A percentile compares a stretch with the other conserved stretches of the same genome.
Evolutionary conservation across 495 filamentous ascomycete species (phyloP).

Genomic region (Aspergillus leporis): DNA sequence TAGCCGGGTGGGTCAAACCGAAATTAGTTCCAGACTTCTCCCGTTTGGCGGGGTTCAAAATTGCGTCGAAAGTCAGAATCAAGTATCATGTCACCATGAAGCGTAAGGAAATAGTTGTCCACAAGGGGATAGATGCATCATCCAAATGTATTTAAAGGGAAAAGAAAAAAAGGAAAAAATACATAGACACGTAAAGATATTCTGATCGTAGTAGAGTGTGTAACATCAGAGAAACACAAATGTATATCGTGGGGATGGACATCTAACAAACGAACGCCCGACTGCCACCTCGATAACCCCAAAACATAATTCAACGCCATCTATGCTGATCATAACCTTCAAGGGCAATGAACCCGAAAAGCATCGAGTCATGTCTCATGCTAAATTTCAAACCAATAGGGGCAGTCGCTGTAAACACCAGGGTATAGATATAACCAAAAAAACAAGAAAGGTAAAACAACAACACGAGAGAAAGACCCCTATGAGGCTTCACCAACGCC

Average conservation of each 20-base stretch:
- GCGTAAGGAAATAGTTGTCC: background rate
- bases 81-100: background rate
- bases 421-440: conserved; percentile 3
- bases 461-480: conserved; percentile 7
- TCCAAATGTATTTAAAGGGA: background rate
- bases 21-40: conserved; percentile 12
- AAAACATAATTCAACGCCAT: conserved; percentile 9
- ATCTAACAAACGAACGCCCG: background rate
- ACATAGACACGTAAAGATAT: background rate
- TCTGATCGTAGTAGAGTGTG: background rate
- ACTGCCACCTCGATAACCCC: background rate
- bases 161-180: no score
- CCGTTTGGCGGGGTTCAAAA: conserved; percentile 10
- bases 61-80: background rate
- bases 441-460: conserved; percentile 6
- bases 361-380: conserved; percentile 17
- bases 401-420: background rate
- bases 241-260: background rate
- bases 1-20: conserved; percentile 5
- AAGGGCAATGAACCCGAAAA: conserved; percentile 7
- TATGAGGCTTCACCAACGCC: conserved; percentile 27
- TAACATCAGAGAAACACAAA: background rate
- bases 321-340: conserved; percentile 14
- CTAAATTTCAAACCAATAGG: conserved; percentile 1
- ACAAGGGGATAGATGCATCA: background rate